These are phyloP conservation scores for Chlorella sp. DNA, from an alignment of 139 green algal species.

Conservation along the genomic window DNA sequence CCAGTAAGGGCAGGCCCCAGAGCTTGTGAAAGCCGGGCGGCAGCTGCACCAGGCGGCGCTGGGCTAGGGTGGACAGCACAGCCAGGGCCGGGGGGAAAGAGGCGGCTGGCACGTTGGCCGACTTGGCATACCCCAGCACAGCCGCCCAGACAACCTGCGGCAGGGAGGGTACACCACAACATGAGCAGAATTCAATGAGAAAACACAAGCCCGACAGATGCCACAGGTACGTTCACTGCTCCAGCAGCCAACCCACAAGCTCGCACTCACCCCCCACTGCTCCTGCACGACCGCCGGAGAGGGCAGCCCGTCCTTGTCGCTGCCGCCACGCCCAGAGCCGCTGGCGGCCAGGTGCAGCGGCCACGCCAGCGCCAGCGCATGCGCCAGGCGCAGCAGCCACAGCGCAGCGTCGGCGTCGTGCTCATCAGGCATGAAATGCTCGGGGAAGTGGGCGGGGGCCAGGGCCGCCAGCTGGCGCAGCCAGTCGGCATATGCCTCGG, in stretches of 20 bases:
- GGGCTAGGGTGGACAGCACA: constrained; percentile 10
- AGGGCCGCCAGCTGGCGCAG: constrained; percentile 12
- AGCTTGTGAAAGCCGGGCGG: constrained; percentile 35
- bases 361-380: constrained; percentile 50
- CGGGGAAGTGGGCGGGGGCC: neutral
- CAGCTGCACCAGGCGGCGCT: constrained; percentile 23
- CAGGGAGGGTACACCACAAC: no score
- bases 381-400: constrained; percentile 47
- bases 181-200: no score
- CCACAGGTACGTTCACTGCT: no score
- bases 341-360: constrained; percentile 24
- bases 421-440: constrained; percentile 17
- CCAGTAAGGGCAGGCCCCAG: constrained; percentile 34
- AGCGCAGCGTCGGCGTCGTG: constrained; percentile 24
- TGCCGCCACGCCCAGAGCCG: neutral
- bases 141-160: constrained; percentile 26
- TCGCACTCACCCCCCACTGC: constrained; percentile 9
- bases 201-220: no score
- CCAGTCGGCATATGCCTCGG: constrained; percentile 28
- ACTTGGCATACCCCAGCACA: constrained; percentile 13
- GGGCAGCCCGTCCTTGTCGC: neutral
- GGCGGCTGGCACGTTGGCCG: neutral
- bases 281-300: neutral
- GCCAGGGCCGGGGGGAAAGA: neutral
- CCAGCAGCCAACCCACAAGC: no score